A percentile compares a stretch with the other conserved stretches of the same genome.
Evolutionary conservation across 2,329 filamentous ascomycete species (phyloP).

Genomic region (Aspergillus ochraceoroseus): DNA sequence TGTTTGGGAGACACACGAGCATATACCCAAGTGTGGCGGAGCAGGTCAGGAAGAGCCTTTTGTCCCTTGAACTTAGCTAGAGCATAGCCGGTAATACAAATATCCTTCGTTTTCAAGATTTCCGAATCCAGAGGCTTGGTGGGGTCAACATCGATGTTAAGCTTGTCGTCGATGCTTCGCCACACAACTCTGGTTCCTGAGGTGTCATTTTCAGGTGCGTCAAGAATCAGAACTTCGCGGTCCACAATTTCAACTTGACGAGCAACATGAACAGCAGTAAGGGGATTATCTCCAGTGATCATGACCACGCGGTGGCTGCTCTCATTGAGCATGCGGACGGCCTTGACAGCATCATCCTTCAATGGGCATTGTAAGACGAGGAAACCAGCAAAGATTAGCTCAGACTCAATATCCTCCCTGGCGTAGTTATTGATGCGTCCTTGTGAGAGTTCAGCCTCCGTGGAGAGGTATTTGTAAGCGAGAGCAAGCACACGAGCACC

Average conservation of each 20-base stretch:
- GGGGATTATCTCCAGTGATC: slow-evolving; percentile 97
- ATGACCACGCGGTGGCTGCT: slow-evolving; percentile 98
- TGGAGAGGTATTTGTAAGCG: slow-evolving; percentile 85
- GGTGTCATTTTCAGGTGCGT: slow-evolving; percentile 85
- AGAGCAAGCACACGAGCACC: slow-evolving; percentile 90
- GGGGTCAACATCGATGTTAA: slow-evolving; percentile 79
- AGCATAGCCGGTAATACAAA: slow-evolving; percentile 94
- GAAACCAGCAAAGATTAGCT: slow-evolving; percentile 87
- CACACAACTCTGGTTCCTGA: slow-evolving; percentile 79
- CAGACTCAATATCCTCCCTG: slow-evolving; percentile 82
- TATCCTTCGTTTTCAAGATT: slow-evolving; percentile 79
- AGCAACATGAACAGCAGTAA: slow-evolving; percentile 93
- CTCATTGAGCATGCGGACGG: slow-evolving; percentile 95
- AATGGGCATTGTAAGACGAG: slow-evolving; percentile 90
- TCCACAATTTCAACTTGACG: slow-evolving; percentile 96
- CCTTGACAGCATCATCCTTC: slow-evolving; percentile 91
- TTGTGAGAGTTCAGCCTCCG: slow-evolving; percentile 74
- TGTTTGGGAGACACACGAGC: slow-evolving; percentile 97
- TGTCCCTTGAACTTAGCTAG: slow-evolving; percentile 83
- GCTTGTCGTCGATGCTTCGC: slow-evolving; percentile 89
- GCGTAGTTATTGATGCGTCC: slow-evolving; percentile 88
- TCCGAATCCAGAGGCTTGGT: slow-evolving; percentile 72
- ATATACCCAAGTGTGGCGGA: slow-evolving; percentile 94
- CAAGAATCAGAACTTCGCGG: slow-evolving; percentile 86
- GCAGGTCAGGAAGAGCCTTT: slow-evolving; percentile 66